Percentiles rank a stretch among this genome's conserved stretches.
Evolutionary conservation across 2,329 filamentous ascomycete species (phyloP).

Genomic region (Clarireedia hainanense): DNA sequence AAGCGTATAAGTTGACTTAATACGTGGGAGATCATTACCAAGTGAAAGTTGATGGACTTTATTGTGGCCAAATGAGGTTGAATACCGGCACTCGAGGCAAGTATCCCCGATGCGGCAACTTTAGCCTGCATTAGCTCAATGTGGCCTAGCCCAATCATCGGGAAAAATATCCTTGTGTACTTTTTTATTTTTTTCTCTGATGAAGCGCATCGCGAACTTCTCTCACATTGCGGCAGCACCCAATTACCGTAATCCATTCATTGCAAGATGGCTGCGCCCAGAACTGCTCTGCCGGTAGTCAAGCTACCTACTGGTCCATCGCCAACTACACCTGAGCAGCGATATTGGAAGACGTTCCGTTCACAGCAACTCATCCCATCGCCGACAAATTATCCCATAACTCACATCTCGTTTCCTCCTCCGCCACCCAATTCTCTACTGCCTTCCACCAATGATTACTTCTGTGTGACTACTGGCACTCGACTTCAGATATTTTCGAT

Average conservation of each 20-base stretch:
- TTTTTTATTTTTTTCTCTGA: neutral
- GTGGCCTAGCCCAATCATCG: neutral
- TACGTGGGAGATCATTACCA: too few relatives aligned
- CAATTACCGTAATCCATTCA: neutral
- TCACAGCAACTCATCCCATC: conserved; percentile 85
- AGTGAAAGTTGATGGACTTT: too few relatives aligned
- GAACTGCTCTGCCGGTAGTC: conserved; percentile 43
- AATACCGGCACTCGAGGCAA: too few relatives aligned
- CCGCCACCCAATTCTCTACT: conserved; percentile 34
- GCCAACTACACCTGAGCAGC: conserved; percentile 81
- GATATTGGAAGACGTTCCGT: conserved; percentile 94
- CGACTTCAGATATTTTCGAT: conserved; percentile 91
- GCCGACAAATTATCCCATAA: conserved; percentile 66
- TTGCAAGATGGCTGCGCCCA: conserved; percentile 25
- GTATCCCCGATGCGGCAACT: neutral
- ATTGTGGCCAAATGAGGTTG: too few relatives aligned
- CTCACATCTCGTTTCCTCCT: conserved; percentile 72
- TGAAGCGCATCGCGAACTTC: too few relatives aligned
- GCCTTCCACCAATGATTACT: conserved; percentile 56
- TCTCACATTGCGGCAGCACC: too few relatives aligned
- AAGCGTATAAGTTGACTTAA: too few relatives aligned
- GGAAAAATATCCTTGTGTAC: neutral
- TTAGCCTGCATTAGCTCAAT: neutral
- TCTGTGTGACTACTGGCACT: conserved; percentile 90
- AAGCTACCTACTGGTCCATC: conserved; percentile 73